These are phyloP conservation scores for Dactylellina drechsleri DNA, from an alignment of 2,329 filamentous ascomycete genomes.

Conservation along the genomic window DNA sequence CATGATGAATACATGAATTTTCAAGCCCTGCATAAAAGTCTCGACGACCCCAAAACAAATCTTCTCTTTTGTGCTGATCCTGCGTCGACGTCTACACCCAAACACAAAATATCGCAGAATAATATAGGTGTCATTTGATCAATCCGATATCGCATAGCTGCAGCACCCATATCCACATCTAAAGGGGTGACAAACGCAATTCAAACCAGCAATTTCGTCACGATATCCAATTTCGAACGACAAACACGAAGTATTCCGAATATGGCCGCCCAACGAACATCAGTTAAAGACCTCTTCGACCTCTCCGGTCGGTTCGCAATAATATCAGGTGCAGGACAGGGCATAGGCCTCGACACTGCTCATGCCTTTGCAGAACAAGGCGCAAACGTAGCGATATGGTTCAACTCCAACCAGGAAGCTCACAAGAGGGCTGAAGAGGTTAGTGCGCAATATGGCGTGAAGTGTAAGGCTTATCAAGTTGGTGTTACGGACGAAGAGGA, in stretches of 20 bases:
- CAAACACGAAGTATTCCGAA: background rate
- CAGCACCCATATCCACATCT: too few relatives aligned
- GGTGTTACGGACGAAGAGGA: constrained; percentile 69
- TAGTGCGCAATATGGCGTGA: constrained; percentile 73
- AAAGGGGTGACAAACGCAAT: too few relatives aligned
- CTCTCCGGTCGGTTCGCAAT: constrained; percentile 76
- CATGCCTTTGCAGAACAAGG: constrained; percentile 75
- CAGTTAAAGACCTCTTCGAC: constrained; percentile 68
- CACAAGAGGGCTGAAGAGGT: constrained; percentile 72
- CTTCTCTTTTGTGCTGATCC: background rate
- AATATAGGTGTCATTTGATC: too few relatives aligned
- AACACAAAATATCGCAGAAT: too few relatives aligned
- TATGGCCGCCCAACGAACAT: constrained; percentile 39
- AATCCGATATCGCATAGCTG: too few relatives aligned
- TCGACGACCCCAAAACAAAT: background rate
- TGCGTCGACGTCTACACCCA: too few relatives aligned
- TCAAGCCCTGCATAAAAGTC: constrained; percentile 2
- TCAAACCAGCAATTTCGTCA: background rate
- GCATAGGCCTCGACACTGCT: constrained; percentile 74
- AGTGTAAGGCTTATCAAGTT: constrained; percentile 73
- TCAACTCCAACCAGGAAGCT: constrained; percentile 75
- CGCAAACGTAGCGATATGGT: constrained; percentile 78
- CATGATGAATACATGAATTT: background rate
- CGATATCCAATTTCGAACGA: constrained; percentile 8
- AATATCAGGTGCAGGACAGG: constrained; percentile 75